Conservation (phyloP, 2,329 filamentous ascomycete species). For the Hawksworthiomyces lignivorus region DNA sequence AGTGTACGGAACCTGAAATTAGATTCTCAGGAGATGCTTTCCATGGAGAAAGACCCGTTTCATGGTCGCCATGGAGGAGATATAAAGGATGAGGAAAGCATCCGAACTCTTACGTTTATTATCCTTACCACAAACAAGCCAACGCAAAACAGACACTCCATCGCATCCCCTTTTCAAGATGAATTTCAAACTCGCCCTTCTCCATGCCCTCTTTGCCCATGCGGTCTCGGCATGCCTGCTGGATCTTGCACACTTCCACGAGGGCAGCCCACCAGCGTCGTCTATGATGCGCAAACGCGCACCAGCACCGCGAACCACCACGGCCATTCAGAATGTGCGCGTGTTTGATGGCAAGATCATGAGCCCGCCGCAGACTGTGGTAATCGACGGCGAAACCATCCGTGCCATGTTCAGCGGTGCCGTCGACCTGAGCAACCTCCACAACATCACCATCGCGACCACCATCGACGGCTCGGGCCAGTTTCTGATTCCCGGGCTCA, state of each 20-base stretch:
- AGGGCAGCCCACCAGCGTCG: not conserved
- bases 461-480: slow-evolving; percentile 19
- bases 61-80: no score
- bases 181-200: no score
- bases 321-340: slow-evolving; percentile 10
- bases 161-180: no score
- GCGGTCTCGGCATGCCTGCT: not conserved
- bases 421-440: no score
- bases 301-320: slow-evolving; percentile 4
- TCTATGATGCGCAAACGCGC: not conserved
- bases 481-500: slow-evolving; percentile 23
- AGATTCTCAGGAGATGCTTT: no score
- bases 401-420: not conserved
- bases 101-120: no score
- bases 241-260: not conserved
- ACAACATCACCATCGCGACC: not conserved
- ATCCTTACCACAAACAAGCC: no score
- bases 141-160: no score
- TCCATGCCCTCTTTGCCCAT: no score
- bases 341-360: slow-evolving; percentile 2
- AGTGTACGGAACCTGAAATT: no score
- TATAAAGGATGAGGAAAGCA: no score
- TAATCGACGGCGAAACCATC: slow-evolving; percentile 2
- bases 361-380: not conserved
- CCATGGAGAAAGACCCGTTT: no score